Conservation (phyloP, 331 rosid genomes). For the Dryas integrifolia region DNA sequence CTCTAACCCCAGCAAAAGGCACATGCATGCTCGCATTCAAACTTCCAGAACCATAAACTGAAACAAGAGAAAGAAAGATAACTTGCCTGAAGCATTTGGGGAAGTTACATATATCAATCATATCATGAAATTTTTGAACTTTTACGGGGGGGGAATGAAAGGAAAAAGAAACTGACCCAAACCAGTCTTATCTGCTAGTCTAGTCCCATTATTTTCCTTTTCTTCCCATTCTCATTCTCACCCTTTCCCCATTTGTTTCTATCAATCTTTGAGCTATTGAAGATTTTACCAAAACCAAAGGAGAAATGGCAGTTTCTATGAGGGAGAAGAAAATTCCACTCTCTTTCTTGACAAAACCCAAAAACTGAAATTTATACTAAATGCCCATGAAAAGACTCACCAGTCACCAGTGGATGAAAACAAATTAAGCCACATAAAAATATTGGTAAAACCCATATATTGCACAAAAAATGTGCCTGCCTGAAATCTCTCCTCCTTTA, state of each 20-base stretch:
- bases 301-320: slow-evolving; percentile 13
- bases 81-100: slow-evolving; percentile 6
- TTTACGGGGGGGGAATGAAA: neutral
- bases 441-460: slow-evolving; percentile 6
- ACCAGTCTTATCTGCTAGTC: slow-evolving; percentile 16
- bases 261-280: slow-evolving; percentile 17
- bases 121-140: neutral
- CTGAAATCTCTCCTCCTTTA: slow-evolving; percentile 3
- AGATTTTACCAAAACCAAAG: slow-evolving; percentile 4
- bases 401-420: neutral
- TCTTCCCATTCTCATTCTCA: neutral
- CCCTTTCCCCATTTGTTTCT: slow-evolving; percentile 7
- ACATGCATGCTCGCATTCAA: slow-evolving; percentile 40
- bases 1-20: slow-evolving; percentile 32
- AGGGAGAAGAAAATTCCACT: neutral
- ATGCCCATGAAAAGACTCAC: slow-evolving; percentile 19
- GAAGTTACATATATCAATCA: neutral
- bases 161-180: neutral
- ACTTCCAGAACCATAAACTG: slow-evolving; percentile 33
- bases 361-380: slow-evolving; percentile 20
- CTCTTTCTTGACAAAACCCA: slow-evolving; percentile 18
- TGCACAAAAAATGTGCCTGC: slow-evolving; percentile 12
- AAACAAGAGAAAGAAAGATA: slow-evolving; percentile 1
- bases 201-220: neutral
- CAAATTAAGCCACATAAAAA: neutral